These are phyloP conservation scores for Dichotomopilus funicola DNA, from an alignment of 2,329 filamentous ascomycete genomes.

Conservation along the genomic window DNA sequence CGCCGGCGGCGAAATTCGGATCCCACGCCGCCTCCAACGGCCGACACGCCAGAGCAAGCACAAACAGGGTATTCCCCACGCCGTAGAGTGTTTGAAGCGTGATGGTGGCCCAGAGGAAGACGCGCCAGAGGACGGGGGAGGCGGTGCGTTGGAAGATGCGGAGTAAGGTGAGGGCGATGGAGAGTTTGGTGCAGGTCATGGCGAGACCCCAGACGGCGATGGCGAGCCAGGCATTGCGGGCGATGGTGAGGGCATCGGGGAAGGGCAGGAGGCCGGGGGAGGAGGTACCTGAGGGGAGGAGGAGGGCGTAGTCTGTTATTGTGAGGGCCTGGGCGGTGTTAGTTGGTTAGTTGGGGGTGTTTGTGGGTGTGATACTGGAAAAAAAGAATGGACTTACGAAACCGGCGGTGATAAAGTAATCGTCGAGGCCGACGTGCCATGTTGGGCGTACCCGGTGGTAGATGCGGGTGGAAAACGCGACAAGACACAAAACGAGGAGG, in stretches of 20 bases:
- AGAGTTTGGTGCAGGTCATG: conserved; percentile 23
- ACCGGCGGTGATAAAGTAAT: conserved; percentile 18
- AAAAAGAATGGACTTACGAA: conserved; percentile 11
- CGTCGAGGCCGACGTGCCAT: conserved; percentile 20
- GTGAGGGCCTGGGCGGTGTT: conserved; percentile 15
- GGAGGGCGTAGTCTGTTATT: conserved; percentile 16
- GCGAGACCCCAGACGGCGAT: conserved; percentile 21
- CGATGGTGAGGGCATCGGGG: conserved; percentile 1
- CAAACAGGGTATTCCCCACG: conserved; percentile 19
- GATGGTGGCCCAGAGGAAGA: conserved; percentile 21
- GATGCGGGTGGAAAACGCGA: conserved; percentile 18
- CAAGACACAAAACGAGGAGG: conserved; percentile 9
- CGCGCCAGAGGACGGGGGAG: conserved; percentile 10
- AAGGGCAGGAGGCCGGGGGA: conserved; percentile 8
- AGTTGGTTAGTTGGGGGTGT: neutral
- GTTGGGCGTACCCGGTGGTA: conserved; percentile 18
- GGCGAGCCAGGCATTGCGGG: conserved; percentile 20
- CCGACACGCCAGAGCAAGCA: conserved; percentile 17
- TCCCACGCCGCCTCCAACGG: conserved; percentile 20
- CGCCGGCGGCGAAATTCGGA: conserved; percentile 2
- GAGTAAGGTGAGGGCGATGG: conserved; percentile 20
- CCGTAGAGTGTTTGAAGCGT: conserved; percentile 16
- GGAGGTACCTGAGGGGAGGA: conserved; percentile 14
- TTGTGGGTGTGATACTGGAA: neutral
- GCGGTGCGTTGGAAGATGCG: conserved; percentile 17